Evolutionary conservation across 148 eudicot species (phyloP), one percentile per base, ranked within the genome.

Genomic region (Mesembryanthemum crystallinum): DNA sequence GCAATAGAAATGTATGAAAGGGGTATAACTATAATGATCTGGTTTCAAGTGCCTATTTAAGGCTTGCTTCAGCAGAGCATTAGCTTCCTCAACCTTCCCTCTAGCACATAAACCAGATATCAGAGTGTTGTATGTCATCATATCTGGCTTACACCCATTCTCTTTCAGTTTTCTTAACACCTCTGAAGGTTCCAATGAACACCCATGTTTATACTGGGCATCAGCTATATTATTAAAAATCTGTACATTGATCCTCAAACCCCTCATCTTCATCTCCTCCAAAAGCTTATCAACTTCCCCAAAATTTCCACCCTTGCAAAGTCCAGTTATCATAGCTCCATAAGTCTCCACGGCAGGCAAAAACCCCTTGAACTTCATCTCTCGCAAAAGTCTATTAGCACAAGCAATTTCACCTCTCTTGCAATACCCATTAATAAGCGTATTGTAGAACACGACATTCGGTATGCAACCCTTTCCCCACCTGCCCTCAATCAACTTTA

Each of bases 381-480:
- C 89, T 71, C 75, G 67, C 15, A 90, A 80, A 73, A 95, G 69
- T 73, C 42, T 58, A 67, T 73, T 29, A 20, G 89, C 96, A 27
- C 70, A 80, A 59, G 45, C 77, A 72, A 88, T 80, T 25, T 87
- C 88, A 59, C 96, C 92, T 79, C 59, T 90, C 87, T 80, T 87
- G 72, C 92, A 89, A 83, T 88, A 95, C 52, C 98, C 98, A 80
- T 88, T 86, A 66, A 95, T 88, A 8, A 95, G 87, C 4, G 82
- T 85, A 80, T 92, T 95, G 73, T 90, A 92, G 58, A 95, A 89
- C 43, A 95, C 96, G 8, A 92, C 78, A 83, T 92, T 89, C 11
- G 98, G 98, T 25, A 89, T 79, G 29, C 97, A 88, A 59, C 89
- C 88, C 74, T 79, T 81, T 55, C 94, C 96, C 97, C 97, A 95